phyloP scores from a whole-genome alignment of 768 basidiomycete species.

The Amyloporia xantha region DNA sequence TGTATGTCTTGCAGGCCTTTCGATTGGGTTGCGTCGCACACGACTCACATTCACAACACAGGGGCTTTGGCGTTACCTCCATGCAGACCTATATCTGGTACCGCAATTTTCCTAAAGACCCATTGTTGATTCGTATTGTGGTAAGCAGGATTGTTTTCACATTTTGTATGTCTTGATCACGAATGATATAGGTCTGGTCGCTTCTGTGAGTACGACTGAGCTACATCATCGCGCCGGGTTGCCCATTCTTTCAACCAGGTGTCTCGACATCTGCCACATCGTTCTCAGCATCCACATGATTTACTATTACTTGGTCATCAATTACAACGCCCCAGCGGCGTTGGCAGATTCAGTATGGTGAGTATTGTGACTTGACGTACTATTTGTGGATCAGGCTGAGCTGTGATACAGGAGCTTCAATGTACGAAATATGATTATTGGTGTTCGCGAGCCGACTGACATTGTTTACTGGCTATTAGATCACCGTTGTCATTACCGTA shows the following conservation, averaged over 20 bases:
- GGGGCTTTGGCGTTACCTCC: constrained; percentile 10
- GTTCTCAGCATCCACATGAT: constrained; percentile 10
- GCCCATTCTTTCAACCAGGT: neutral
- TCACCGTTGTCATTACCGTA: constrained; percentile 2
- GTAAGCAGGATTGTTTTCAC: too few relatives aligned
- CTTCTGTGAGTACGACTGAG: neutral
- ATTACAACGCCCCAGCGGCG: constrained; percentile 8
- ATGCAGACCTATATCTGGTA: constrained; percentile 10
- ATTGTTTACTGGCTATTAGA: too few relatives aligned
- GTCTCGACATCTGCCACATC: constrained; percentile 9
- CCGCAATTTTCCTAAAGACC: constrained; percentile 7
- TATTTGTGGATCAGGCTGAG: neutral
- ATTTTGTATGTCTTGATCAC: too few relatives aligned
- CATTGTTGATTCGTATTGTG: constrained; percentile 5
- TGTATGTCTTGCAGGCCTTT: constrained; percentile 1
- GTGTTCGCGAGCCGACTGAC: too few relatives aligned
- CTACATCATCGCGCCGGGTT: neutral
- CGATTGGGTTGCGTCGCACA: neutral
- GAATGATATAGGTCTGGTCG: constrained; percentile 7
- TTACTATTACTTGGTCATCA: constrained; percentile 12
- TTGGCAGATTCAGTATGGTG: constrained; percentile 10
- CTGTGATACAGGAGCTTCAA: constrained; percentile 7
- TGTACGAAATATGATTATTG: too few relatives aligned
- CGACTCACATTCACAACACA: too few relatives aligned
- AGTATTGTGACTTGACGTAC: neutral